Base-by-base conservation (phyloP, 257 asterid species). In the Cordia subcordata region DNA sequence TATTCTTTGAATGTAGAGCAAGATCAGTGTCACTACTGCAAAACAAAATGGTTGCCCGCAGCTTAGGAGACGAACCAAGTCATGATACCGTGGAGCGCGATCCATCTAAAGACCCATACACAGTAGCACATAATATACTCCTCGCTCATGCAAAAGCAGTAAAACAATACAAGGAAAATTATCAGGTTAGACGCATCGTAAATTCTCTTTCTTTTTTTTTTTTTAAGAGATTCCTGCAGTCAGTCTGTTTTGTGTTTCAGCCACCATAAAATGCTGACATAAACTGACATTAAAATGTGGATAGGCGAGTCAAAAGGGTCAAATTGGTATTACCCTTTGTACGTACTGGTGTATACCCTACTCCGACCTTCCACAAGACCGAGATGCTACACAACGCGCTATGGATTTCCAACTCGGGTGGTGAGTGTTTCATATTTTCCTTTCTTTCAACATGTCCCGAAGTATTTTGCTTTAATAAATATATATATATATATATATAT, bases 111-210 rank as follows among this genome's bases (percentile, higher is more conserved):
- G 38, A 38, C 16, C 63, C 69, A 11, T 64, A 64, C 45, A 3
- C 44, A 5, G 69, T 42, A 1, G 45, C 57, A 8, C 54, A 64
- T 55, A 9, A 64, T 27, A 49, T 21, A 35, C 19, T 64, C 56
- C 69, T 64, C n/a, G 62, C 62, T 32, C 69, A 64, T 47, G 69
- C 69, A 0, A 20, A 23, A 16, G 55, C 63, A 0, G 56, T 55
- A 1, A 19, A 55, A 45, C 14, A 45, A 0, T 64, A 64, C 55
- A 45, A 45, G n/a, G 13, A 55, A 35, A 46, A 55, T 9, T 45
- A 55, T 32, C 39, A 64, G 57, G 69, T 64, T 18, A 3, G 35
- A 27, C 6, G 35, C 6, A 27, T 27, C 35, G 4, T 6, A 27
- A 27, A 27, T 27, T 27, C 6, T 27, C 6, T 27, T 27, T n/a